phyloP scores from a whole-genome alignment of 2,329 filamentous ascomycete species.

The Aureobasidium sp. region DNA sequence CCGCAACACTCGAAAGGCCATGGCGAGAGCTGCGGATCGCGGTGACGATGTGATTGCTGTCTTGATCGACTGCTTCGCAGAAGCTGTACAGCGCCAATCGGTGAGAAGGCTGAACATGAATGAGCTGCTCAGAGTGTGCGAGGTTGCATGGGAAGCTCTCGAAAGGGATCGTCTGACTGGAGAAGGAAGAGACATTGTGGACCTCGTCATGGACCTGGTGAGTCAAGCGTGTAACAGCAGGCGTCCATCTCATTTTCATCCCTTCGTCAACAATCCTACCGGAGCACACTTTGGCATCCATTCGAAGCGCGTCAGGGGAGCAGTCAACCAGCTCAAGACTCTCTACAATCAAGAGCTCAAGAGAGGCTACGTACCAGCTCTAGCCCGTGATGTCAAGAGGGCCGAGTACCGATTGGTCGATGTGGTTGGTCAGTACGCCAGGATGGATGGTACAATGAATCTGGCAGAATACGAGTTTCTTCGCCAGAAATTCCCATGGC shows the following conservation, averaged over 20 bases:
- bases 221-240: not conserved
- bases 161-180: not conserved
- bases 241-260: not conserved
- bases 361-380: not conserved
- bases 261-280: not conserved
- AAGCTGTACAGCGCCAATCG: not conserved
- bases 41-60: not conserved
- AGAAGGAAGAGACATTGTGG: conserved; percentile 1
- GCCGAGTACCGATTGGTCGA: not conserved
- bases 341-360: not conserved
- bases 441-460: not conserved
- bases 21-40: not conserved
- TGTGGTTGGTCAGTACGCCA: not conserved
- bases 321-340: not conserved
- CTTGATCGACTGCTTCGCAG: not conserved
- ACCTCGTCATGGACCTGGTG: not conserved
- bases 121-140: not conserved
- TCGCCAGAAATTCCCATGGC: not conserved
- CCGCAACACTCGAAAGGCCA: not conserved
- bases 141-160: not conserved
- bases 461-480: not conserved
- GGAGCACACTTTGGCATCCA: not conserved
- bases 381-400: not conserved
- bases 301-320: not conserved
- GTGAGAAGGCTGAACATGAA: not conserved